Evolutionary conservation across 139 green algal genomes (phyloP).

Genomic region (Closterium sp.): DNA sequence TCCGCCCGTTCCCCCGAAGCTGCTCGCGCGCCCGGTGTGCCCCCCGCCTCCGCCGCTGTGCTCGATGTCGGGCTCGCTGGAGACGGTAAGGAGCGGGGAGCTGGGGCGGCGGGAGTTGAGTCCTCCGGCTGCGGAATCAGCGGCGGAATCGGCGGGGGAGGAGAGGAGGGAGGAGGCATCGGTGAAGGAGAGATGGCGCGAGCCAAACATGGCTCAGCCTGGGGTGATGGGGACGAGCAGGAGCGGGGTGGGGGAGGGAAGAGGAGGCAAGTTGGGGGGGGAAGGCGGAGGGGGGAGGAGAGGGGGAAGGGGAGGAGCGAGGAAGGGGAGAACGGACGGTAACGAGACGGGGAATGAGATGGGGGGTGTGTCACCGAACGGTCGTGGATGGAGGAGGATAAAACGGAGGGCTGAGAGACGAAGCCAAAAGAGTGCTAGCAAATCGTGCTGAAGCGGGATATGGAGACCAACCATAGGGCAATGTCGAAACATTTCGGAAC

Average conservation of each 20-base stretch:
- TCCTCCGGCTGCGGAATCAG: not conserved
- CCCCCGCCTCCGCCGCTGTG: not conserved
- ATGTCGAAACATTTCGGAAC: not conserved
- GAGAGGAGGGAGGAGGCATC: not conserved
- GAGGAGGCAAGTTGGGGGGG: not conserved
- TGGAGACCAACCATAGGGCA: not conserved
- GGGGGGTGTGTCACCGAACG: not conserved
- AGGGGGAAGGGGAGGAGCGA: not conserved
- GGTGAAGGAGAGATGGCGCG: not conserved
- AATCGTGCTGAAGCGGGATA: not conserved
- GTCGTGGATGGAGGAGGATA: not conserved
- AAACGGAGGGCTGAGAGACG: not conserved
- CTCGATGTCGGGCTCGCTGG: not conserved
- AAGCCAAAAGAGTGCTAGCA: not conserved
- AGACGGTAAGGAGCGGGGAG: not conserved
- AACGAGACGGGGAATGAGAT: not conserved
- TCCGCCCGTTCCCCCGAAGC: not conserved
- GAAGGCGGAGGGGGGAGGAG: slow-evolving; percentile 4
- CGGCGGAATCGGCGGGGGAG: not conserved
- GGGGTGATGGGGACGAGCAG: not conserved
- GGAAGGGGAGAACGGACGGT: not conserved
- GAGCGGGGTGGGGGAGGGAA: not conserved
- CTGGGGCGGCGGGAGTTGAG: not conserved
- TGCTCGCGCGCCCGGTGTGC: not conserved
- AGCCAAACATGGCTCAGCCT: not conserved